Conservation (phyloP, 1,284 basidiomycete genomes). For the Cutaneotrichosporon sp. region DNA sequence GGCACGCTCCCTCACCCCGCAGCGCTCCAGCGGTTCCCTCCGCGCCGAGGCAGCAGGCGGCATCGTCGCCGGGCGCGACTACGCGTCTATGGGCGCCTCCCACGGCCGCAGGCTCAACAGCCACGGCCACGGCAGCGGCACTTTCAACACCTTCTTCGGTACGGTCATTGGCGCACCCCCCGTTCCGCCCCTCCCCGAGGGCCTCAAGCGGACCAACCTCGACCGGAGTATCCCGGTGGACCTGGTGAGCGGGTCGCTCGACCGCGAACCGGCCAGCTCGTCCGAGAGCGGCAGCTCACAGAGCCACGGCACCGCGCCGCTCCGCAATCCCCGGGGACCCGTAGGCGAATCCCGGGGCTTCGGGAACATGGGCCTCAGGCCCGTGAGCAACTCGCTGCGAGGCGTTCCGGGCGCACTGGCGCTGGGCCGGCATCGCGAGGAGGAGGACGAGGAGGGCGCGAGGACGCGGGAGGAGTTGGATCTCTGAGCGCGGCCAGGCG, state of each 20-base stretch:
- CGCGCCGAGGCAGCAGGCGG: slow-evolving; percentile 85
- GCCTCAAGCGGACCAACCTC: slow-evolving; percentile 9
- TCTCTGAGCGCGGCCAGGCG: not conserved
- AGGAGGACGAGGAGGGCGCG: slow-evolving; percentile 31
- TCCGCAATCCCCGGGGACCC: slow-evolving; percentile 43
- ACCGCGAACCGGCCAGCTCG: not conserved
- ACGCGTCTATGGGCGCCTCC: slow-evolving; percentile 38
- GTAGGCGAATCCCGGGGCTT: slow-evolving; percentile 37
- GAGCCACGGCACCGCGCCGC: slow-evolving; percentile 20
- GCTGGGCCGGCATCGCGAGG: slow-evolving; percentile 28
- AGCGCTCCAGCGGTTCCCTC: slow-evolving; percentile 84
- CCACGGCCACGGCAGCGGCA: slow-evolving; percentile 22
- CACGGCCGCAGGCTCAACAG: slow-evolving; percentile 29
- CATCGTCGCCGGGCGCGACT: slow-evolving; percentile 48
- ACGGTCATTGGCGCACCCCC: slow-evolving; percentile 31
- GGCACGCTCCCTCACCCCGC: slow-evolving; percentile 70
- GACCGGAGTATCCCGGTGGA: slow-evolving; percentile 1
- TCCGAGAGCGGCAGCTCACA: slow-evolving; percentile 4
- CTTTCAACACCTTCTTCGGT: slow-evolving; percentile 30
- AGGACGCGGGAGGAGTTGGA: slow-evolving; percentile 20
- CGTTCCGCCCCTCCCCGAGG: slow-evolving; percentile 33
- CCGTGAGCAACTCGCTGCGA: slow-evolving; percentile 16
- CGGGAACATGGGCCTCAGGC: slow-evolving; percentile 8
- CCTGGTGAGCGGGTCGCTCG: not conserved
- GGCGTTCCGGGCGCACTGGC: slow-evolving; percentile 17